Conservation (phyloP, 768 basidiomycete genomes). For the Tulasnella sp. region DNA sequence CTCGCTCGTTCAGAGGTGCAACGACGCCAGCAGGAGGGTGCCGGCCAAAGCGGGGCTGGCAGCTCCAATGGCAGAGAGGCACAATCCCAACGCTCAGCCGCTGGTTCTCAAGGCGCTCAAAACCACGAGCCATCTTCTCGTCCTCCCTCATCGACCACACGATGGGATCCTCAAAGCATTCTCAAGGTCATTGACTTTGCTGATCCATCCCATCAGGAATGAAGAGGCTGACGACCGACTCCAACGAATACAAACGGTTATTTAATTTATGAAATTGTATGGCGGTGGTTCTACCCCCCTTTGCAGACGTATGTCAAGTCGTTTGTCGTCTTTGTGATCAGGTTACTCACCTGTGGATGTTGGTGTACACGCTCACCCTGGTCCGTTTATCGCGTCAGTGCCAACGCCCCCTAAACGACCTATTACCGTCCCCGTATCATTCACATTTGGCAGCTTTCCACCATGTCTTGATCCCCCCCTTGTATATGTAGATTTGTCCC, state of each 20-base stretch:
- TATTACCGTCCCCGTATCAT: neutral
- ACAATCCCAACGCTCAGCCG: too few species aligned
- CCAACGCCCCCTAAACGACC: neutral
- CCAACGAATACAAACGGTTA: too few species aligned
- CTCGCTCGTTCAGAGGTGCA: neutral
- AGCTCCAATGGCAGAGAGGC: neutral
- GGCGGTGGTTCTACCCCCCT: neutral
- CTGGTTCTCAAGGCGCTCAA: neutral
- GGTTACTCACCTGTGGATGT: neutral
- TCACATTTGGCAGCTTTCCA: too few species aligned
- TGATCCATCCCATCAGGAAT: neutral
- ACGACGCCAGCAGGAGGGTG: neutral
- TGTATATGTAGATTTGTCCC: neutral
- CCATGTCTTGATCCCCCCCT: too few species aligned
- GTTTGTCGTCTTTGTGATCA: neutral
- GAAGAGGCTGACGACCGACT: neutral
- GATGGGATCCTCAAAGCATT: neutral
- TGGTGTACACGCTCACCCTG: too few species aligned
- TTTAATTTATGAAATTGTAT: neutral
- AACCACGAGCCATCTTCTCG: neutral
- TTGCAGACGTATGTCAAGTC: neutral
- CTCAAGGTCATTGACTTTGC: constrained; percentile 9
- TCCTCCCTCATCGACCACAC: neutral
- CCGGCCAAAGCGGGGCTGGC: neutral
- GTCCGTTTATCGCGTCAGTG: neutral